Conservation (phyloP, 176 grass and related monocot species). For the Musa beccarii region DNA sequence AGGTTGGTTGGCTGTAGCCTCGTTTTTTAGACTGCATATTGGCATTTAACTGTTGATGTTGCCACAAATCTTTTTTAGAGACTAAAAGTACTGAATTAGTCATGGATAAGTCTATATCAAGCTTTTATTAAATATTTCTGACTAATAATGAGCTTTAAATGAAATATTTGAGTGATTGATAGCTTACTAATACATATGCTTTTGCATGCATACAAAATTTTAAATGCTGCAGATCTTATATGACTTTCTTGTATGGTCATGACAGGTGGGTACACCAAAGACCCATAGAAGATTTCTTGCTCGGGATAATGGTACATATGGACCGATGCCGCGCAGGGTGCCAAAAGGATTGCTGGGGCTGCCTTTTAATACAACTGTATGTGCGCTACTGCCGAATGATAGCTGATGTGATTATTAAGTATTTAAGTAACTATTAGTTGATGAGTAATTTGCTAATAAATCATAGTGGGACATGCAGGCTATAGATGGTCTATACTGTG, state of each 20-base stretch:
- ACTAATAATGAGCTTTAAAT: not conserved
- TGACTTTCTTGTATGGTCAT: conserved; percentile 6
- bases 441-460: not conserved
- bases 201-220: not conserved
- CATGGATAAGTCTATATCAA: not conserved
- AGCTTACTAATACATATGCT: not conserved
- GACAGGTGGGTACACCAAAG: conserved; percentile 90
- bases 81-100: not conserved
- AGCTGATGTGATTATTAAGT: not conserved
- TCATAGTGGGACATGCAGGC: conserved; percentile 39
- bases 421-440: not conserved
- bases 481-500: conserved; percentile 88
- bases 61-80: not conserved
- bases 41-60: not conserved
- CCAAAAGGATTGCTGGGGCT: conserved; percentile 85
- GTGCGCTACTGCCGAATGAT: conserved; percentile 14
- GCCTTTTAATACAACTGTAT: conserved; percentile 96
- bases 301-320: conserved; percentile 76
- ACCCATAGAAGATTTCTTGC: conserved; percentile 93
- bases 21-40: not conserved
- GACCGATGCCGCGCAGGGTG: conserved; percentile 73
- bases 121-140: not conserved
- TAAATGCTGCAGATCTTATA: not conserved
- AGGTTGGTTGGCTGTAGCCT: not conserved
- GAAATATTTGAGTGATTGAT: not conserved